Evolutionary conservation across 768 basidiomycete genomes (phyloP), one percentile per base, ranked within the genome.

Genomic region (Collybiopsis luxurians): DNA sequence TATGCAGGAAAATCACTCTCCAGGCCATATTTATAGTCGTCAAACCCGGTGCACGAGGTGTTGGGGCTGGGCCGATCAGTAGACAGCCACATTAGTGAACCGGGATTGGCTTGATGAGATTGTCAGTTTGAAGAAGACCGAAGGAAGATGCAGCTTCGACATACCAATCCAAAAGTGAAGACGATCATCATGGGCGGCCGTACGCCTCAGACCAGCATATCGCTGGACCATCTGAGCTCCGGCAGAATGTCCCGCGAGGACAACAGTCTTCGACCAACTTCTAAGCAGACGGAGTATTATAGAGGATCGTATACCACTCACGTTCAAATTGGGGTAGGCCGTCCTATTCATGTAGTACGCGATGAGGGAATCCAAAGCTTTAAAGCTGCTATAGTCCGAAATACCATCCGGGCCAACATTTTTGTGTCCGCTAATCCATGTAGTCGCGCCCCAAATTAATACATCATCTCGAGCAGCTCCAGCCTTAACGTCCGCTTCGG

Each of bases 121-220:
- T 38, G 27, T 12, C 19, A 24, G 4, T 34, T 3, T 9, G 3
- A 26, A 36, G 10, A 3, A 10, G 27, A 10, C 21, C 24, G n/a
- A 34, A 24, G 24, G 27, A 28, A 21, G 19, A 17, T 13, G 28
- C 2, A 27, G 3, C n/a, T 21, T 17, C 13, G 26, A 54, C 57
- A 54, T 28, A 58, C 57, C 57, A 26, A 53, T 50, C 51, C 51
- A 53, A 26, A 45, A 58, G 47, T 58, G 57, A 36, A 58, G 36
- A 21, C 52, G 40, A 19, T 53, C 57, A 19, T 58, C 57, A 36
- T 58, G 15, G 17, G 24, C 23, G 27, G 23, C 39, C 11, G 57
- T 34, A 3, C 24, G 31, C n/a, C 57, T 52, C 27, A 58, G 17
- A 34, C 43, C 57, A 52, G 36, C 34, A 24, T 58, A 58, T 15